Percentiles rank a stretch among this genome's conserved stretches.
phyloP scores from a whole-genome alignment of 345 rosid genomes.

The Brassica napus region DNA sequence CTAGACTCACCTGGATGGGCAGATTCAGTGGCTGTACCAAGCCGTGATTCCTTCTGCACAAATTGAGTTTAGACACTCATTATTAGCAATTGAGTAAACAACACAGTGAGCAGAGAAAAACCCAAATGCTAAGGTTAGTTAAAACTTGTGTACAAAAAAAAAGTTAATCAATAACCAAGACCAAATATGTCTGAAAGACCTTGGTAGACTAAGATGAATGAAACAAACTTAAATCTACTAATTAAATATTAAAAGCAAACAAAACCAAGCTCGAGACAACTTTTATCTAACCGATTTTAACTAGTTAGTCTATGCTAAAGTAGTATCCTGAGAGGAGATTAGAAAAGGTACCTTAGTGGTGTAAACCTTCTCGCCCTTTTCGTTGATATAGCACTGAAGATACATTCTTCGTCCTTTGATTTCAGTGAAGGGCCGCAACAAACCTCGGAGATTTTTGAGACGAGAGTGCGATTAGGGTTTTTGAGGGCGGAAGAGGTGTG shows the following conservation, averaged over 20 bases:
- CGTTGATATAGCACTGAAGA: conserved; percentile 80
- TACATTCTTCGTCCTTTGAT: conserved; percentile 44
- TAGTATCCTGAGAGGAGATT: neutral
- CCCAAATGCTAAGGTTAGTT: neutral
- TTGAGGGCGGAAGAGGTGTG: neutral
- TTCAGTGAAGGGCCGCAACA: neutral
- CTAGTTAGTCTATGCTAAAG: neutral
- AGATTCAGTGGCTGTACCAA: conserved; percentile 69
- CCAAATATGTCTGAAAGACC: neutral
- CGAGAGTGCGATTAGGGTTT: conserved; percentile 33
- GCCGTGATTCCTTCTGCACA: conserved; percentile 78
- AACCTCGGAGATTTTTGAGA: conserved; percentile 21
- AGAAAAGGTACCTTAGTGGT: conserved; percentile 62
- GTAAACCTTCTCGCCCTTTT: conserved; percentile 78
- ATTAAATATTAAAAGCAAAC: neutral
- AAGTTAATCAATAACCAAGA: neutral
- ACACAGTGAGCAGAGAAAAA: neutral
- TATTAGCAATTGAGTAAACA: neutral
- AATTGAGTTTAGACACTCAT: neutral
- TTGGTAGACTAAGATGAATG: neutral
- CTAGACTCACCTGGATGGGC: conserved; percentile 82
- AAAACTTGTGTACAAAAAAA: neutral
- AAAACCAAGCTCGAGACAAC: neutral
- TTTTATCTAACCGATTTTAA: neutral
- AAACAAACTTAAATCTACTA: neutral